Conservation (phyloP, 2,329 filamentous ascomycete species). For the Colletotrichum cordylinicola region DNA sequence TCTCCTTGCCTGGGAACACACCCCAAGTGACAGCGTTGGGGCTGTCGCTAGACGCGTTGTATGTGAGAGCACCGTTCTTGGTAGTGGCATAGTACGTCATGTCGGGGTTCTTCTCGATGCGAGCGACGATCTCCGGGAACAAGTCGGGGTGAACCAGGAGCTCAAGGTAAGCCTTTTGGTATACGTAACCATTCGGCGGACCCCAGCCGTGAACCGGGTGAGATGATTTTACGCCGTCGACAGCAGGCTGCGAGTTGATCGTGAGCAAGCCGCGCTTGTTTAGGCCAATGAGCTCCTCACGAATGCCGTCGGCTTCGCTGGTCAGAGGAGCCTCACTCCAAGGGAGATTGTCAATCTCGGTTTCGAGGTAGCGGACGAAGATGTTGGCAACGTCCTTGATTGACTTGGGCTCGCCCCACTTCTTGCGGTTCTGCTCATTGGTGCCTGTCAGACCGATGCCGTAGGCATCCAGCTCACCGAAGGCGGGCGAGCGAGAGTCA, state of each 20-base stretch:
- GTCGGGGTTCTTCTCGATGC: slow-evolving; percentile 79
- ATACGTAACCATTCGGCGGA: slow-evolving; percentile 92
- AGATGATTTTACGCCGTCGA: slow-evolving; percentile 88
- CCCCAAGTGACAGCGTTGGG: slow-evolving; percentile 99
- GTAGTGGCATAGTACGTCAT: slow-evolving; percentile 95
- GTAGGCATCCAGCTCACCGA: slow-evolving; percentile 93
- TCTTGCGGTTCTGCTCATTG: slow-evolving; percentile 93
- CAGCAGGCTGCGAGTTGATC: slow-evolving; percentile 96
- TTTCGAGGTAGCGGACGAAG: slow-evolving; percentile 85
- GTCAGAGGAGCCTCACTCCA: slow-evolving; percentile 94
- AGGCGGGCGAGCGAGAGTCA: slow-evolving; percentile 93
- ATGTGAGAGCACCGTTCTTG: slow-evolving; percentile 77
- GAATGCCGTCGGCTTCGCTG: slow-evolving; percentile 80
- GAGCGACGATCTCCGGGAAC: slow-evolving; percentile 76
- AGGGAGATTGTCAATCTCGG: slow-evolving; percentile 81
- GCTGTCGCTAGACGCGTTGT: slow-evolving; percentile 83
- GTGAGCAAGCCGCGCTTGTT: slow-evolving; percentile 90
- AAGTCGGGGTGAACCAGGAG: slow-evolving; percentile 83
- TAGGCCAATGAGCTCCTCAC: slow-evolving; percentile 76
- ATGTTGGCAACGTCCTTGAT: slow-evolving; percentile 81
- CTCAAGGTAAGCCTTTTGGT: slow-evolving; percentile 97
- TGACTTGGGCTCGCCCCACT: slow-evolving; percentile 87
- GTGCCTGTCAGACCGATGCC: slow-evolving; percentile 92
- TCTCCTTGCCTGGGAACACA: slow-evolving; percentile 98
- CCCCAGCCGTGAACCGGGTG: slow-evolving; percentile 94